Percentiles rank a stretch among this genome's conserved stretches.
Conservation (phyloP, 441 rosid genomes). For the Arabidopsis hybrid region DNA sequence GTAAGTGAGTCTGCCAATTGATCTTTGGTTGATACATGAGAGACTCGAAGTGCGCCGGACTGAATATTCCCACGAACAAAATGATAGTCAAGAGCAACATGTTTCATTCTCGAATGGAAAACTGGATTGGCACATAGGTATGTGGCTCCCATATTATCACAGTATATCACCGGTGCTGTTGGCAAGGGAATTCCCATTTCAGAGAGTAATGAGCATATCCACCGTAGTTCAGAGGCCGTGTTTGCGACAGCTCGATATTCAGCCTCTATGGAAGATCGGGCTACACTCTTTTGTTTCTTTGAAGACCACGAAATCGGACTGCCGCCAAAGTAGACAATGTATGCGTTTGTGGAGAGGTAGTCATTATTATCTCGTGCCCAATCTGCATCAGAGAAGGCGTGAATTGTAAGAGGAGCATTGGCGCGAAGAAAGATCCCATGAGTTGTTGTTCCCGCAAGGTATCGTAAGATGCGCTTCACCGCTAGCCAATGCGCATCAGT, state of each 20-base stretch:
- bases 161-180: background rate
- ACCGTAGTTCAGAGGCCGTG: background rate
- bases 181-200: background rate
- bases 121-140: background rate
- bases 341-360: background rate
- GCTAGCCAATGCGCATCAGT: background rate
- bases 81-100: background rate
- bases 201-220: background rate
- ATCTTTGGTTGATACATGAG: background rate
- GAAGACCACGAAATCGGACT: conserved; percentile 19
- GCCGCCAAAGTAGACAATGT: background rate
- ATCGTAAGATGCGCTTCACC: background rate
- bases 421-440: background rate
- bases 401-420: background rate
- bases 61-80: background rate
- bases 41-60: accelerated
- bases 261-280: conserved; percentile 50
- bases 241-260: background rate
- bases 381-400: background rate
- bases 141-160: background rate
- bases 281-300: conserved; percentile 2
- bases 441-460: background rate
- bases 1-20: background rate
- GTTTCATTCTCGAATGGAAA: background rate
- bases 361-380: background rate